Percentiles rank a stretch among this genome's conserved stretches.
phyloP scores from a whole-genome alignment of 2,329 filamentous ascomycete species.

The Aspergillus calidoustus region DNA sequence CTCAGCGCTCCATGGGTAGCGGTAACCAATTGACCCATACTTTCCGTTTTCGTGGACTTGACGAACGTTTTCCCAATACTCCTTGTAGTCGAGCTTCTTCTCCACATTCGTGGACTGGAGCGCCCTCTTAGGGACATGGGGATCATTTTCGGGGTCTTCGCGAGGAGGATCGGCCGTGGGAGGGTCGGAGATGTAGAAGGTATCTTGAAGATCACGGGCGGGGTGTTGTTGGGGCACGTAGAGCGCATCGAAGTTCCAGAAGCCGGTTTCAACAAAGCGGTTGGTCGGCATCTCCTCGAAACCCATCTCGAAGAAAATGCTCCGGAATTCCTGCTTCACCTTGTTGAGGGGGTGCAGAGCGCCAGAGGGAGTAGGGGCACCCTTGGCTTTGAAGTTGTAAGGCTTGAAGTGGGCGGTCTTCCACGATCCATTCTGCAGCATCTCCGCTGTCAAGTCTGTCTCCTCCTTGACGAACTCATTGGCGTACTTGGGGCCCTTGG shows the following conservation, averaged over 20 bases:
- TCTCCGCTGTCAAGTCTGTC: constrained; percentile 92
- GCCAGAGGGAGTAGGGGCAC: constrained; percentile 54
- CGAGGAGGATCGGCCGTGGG: constrained; percentile 70
- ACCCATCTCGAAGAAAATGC: constrained; percentile 99
- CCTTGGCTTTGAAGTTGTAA: constrained; percentile 76
- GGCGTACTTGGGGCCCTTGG: constrained; percentile 86
- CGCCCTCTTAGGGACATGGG: constrained; percentile 46
- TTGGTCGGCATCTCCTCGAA: constrained; percentile 98
- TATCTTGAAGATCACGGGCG: constrained; percentile 95
- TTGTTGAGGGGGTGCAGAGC: constrained; percentile 74
- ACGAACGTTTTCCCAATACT: constrained; percentile 87
- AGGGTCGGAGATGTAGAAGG: constrained; percentile 96
- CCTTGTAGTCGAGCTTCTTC: constrained; percentile 69
- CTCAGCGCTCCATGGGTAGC: constrained; percentile 88
- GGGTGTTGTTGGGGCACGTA: constrained; percentile 98
- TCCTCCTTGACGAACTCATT: constrained; percentile 89
- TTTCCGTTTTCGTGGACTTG: constrained; percentile 89
- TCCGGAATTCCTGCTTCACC: constrained; percentile 91
- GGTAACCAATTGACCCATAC: constrained; percentile 93
- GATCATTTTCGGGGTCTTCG: constrained; percentile 55
- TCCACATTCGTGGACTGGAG: constrained; percentile 45
- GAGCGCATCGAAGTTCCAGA: constrained; percentile 98
- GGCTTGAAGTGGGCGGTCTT: constrained; percentile 88
- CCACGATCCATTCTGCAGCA: constrained; percentile 86
- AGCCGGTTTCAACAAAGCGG: constrained; percentile 91